Conservation (phyloP, 2,329 filamentous ascomycete genomes). For the Colletotrichum sp. region DNA sequence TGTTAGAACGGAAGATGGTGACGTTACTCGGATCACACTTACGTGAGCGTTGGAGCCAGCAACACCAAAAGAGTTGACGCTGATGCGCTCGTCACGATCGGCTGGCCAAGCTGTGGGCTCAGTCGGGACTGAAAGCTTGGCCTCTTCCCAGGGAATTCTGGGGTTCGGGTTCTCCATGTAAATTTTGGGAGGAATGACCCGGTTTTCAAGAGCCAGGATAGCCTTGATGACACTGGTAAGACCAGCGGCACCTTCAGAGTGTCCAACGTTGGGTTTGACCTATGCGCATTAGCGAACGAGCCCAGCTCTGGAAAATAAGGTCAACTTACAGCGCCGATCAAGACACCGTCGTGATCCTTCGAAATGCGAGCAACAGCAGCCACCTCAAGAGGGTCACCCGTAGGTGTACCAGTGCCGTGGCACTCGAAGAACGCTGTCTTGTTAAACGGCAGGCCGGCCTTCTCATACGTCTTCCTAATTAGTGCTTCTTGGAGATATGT, state of each 20-base stretch:
- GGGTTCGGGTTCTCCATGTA: conserved; percentile 20
- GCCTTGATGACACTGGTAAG: conserved; percentile 35
- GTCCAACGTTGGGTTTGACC: conserved; percentile 43
- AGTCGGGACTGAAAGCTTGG: conserved; percentile 27
- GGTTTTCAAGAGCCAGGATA: conserved; percentile 26
- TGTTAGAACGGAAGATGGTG: neutral
- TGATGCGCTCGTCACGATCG: conserved; percentile 27
- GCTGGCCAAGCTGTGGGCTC: conserved; percentile 28
- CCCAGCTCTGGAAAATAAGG: rapidly evolving
- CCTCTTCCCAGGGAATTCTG: conserved; percentile 17
- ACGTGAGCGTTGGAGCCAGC: conserved; percentile 27
- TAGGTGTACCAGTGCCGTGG: conserved; percentile 43
- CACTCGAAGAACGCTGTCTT: conserved; percentile 30
- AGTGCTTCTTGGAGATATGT: conserved; percentile 27
- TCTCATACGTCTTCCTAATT: conserved; percentile 30
- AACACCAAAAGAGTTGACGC: conserved; percentile 40
- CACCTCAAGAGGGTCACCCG: conserved; percentile 41
- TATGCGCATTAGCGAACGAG: neutral
- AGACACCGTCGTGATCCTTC: conserved; percentile 23
- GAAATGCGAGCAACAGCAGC: conserved; percentile 30
- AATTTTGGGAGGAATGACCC: conserved; percentile 19
- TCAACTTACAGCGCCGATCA: conserved; percentile 30
- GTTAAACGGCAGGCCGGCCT: conserved; percentile 15
- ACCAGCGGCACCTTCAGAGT: conserved; percentile 37
- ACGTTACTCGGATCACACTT: neutral